These are phyloP conservation scores for Kwoniella dejecticola DNA, from an alignment of 768 basidiomycete species.

Conservation along the genomic window DNA sequence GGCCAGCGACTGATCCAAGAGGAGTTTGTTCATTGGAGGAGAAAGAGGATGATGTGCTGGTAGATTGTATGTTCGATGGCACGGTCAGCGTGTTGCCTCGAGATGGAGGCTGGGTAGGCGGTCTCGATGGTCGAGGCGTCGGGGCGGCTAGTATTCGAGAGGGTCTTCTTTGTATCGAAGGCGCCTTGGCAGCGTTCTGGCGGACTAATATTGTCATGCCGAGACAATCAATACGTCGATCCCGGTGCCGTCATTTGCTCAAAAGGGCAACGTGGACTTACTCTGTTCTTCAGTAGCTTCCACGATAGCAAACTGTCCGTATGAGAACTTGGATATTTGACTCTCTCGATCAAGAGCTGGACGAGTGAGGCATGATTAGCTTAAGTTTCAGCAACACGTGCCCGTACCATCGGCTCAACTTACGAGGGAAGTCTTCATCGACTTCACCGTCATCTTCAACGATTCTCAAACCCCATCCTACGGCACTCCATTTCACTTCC, in stretches of 20 bases:
- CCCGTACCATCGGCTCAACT: slow-evolving; percentile 48
- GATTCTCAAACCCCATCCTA: slow-evolving; percentile 90
- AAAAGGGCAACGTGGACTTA: slow-evolving; percentile 37
- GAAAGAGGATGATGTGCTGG: slow-evolving; percentile 22
- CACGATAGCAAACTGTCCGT: slow-evolving; percentile 81
- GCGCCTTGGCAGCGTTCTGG: slow-evolving; percentile 72
- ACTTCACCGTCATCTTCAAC: slow-evolving; percentile 97
- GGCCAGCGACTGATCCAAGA: slow-evolving; percentile 9
- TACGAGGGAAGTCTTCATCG: slow-evolving; percentile 97
- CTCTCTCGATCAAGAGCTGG: slow-evolving; percentile 85
- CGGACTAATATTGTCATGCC: too few species aligned
- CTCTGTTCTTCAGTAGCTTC: slow-evolving; percentile 66
- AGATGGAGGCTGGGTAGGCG: slow-evolving; percentile 14
- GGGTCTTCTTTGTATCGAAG: slow-evolving; percentile 76
- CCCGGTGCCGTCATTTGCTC: not conserved
- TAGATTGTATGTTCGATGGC: not conserved
- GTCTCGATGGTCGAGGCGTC: slow-evolving; percentile 58
- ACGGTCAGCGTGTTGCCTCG: slow-evolving; percentile 16
- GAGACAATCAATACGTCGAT: not conserved
- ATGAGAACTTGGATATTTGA: slow-evolving; percentile 82
- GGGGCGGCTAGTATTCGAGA: slow-evolving; percentile 69
- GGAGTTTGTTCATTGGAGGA: slow-evolving; percentile 60
- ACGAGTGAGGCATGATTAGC: slow-evolving; percentile 10
- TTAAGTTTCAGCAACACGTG: not conserved
- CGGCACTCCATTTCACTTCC: slow-evolving; percentile 65